Percentiles rank a stretch among this genome's conserved stretches.
These are phyloP conservation scores for Kurtzmaniella quercitrusa DNA, from an alignment of 1,139 yeast species.

Conservation along the genomic window DNA sequence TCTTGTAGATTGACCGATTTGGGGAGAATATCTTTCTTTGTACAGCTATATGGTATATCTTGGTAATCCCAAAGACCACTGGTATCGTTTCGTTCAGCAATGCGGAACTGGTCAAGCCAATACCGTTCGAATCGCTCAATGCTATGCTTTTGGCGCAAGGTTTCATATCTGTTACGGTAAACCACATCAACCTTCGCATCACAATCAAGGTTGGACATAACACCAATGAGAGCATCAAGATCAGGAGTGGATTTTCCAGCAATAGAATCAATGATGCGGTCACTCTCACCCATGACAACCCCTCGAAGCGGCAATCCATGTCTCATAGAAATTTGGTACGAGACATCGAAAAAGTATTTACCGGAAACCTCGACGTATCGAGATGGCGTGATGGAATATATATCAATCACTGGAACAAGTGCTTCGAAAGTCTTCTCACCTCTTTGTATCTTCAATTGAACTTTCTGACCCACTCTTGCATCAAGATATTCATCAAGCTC, in stretches of 20 bases:
- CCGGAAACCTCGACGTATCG: slow-evolving; percentile 82
- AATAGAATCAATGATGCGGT: slow-evolving; percentile 62
- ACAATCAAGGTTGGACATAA: slow-evolving; percentile 76
- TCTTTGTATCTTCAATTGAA: slow-evolving; percentile 66
- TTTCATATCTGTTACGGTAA: slow-evolving; percentile 76
- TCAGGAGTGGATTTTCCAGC: slow-evolving; percentile 75
- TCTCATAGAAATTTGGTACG: slow-evolving; percentile 84
- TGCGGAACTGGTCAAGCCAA: slow-evolving; percentile 71
- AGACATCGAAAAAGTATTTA: slow-evolving; percentile 77
- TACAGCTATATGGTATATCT: slow-evolving; percentile 44
- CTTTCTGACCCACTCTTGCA: slow-evolving; percentile 54
- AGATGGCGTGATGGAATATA: slow-evolving; percentile 79
- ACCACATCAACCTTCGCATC: slow-evolving; percentile 65
- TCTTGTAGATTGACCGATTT: slow-evolving; percentile 40
- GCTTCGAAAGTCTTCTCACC: slow-evolving; percentile 38
- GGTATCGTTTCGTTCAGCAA: slow-evolving; percentile 72
- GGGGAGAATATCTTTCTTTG: slow-evolving; percentile 54
- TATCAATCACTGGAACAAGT: slow-evolving; percentile 59
- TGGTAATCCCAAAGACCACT: slow-evolving; percentile 89
- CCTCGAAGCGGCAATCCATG: slow-evolving; percentile 84
- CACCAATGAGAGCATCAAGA: slow-evolving; percentile 70
- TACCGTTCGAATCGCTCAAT: slow-evolving; percentile 76
- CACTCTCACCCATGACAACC: slow-evolving; percentile 53
- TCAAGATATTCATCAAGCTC: slow-evolving; percentile 85
- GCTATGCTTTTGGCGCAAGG: slow-evolving; percentile 66